Percentiles rank a stretch among this genome's conserved stretches.
Evolutionary conservation across 495 filamentous ascomycete species (phyloP).

Genomic region (Pyrenula massariospora): DNA sequence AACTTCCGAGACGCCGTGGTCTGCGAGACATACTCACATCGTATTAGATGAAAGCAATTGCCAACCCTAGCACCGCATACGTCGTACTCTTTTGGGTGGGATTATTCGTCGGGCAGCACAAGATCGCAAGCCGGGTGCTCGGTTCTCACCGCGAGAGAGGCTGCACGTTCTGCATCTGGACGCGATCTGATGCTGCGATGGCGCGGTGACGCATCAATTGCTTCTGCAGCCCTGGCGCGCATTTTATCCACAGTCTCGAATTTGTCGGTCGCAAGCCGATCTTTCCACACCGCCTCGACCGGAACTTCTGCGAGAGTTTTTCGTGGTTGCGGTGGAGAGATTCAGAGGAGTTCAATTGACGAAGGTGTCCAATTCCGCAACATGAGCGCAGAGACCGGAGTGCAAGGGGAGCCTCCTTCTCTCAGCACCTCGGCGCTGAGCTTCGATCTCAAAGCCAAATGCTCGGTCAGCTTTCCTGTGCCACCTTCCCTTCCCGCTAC

Average conservation of each 20-base stretch:
- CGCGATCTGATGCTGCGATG: neutral
- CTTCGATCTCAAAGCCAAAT: constrained; percentile 71
- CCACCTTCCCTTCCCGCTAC: neutral
- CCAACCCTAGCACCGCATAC: neutral
- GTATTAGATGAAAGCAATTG: neutral
- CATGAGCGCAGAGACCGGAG: constrained; percentile 17
- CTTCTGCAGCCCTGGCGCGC: neutral
- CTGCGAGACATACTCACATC: neutral
- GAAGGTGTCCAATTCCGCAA: neutral
- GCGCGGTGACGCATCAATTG: neutral
- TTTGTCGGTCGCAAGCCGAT: neutral
- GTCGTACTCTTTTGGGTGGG: neutral
- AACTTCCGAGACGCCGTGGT: neutral
- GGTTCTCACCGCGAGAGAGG: neutral
- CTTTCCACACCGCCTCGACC: neutral
- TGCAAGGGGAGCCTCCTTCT: constrained; percentile 6
- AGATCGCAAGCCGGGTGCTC: neutral
- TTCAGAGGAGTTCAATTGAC: neutral
- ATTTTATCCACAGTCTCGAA: neutral
- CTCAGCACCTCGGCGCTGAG: constrained; percentile 51
- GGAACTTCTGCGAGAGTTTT: neutral
- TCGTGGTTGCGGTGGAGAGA: neutral
- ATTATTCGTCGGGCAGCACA: neutral
- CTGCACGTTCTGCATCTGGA: neutral
- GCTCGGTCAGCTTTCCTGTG: constrained; percentile 46